These are phyloP conservation scores for Talaromyces borbonicus DNA, from an alignment of 495 filamentous ascomycete genomes.

Conservation along the genomic window DNA sequence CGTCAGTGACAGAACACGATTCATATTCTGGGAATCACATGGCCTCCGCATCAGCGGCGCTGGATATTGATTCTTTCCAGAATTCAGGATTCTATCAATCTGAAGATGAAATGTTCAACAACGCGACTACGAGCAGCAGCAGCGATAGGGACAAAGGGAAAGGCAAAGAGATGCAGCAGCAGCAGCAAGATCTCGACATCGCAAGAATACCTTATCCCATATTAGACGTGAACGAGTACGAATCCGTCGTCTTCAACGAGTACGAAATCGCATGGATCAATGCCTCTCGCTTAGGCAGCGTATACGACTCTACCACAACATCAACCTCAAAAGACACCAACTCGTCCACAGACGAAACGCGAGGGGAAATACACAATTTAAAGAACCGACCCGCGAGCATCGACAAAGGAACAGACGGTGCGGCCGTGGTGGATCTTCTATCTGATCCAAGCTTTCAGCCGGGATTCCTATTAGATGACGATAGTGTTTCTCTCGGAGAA, in stretches of 20 bases:
- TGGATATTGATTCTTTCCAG: not conserved
- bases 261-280: constrained; percentile 8
- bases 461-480: constrained; percentile 40
- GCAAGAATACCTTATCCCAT: not conserved
- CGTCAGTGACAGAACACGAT: too few relatives aligned
- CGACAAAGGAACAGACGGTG: constrained; percentile 21
- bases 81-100: not conserved
- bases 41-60: not conserved
- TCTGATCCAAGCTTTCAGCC: constrained; percentile 43
- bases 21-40: not conserved
- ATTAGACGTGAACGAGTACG: not conserved
- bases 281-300: not conserved
- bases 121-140: not conserved
- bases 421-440: constrained; percentile 41
- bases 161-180: constrained; percentile 12
- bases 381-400: too few relatives aligned
- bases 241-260: not conserved
- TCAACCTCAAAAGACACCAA: not conserved
- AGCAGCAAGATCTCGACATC: not conserved
- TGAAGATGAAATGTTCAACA: not conserved
- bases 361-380: too few relatives aligned
- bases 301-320: not conserved
- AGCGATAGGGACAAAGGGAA: constrained; percentile 20
- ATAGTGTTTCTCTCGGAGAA: constrained; percentile 21
- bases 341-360: not conserved